A percentile compares a stretch with the other conserved stretches of the same genome.
These are phyloP conservation scores for Naematelia encephala DNA, from an alignment of 768 basidiomycete species.

Conservation along the genomic window DNA sequence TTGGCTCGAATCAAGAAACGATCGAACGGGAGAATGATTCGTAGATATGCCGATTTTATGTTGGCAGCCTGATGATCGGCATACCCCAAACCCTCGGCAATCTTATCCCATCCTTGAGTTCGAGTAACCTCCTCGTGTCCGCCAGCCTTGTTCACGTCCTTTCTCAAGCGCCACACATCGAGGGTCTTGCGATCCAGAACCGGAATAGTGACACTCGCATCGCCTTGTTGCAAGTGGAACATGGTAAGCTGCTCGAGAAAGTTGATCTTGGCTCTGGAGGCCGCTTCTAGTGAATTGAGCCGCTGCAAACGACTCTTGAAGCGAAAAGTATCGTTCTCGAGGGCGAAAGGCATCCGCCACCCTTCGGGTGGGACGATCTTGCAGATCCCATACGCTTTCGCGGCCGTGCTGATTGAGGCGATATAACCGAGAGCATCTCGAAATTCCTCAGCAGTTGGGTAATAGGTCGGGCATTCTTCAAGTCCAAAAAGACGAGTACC, in stretches of 20 bases:
- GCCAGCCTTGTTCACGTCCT: conserved; percentile 83
- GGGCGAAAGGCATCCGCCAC: conserved; percentile 95
- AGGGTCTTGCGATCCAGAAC: conserved; percentile 88
- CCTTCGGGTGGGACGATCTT: conserved; percentile 89
- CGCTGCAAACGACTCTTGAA: conserved; percentile 94
- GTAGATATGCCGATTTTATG: conserved; percentile 82
- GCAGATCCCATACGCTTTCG: conserved; percentile 79
- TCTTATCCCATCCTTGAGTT: conserved; percentile 77
- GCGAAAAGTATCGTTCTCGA: conserved; percentile 87
- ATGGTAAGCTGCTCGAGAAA: conserved; percentile 95
- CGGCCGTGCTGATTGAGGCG: conserved; percentile 62
- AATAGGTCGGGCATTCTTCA: conserved; percentile 82
- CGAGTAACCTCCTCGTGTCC: conserved; percentile 75
- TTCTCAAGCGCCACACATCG: conserved; percentile 88
- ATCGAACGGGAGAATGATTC: conserved; percentile 94
- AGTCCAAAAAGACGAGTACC: conserved; percentile 69
- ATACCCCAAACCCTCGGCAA: conserved; percentile 79
- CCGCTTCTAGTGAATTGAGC: conserved; percentile 94
- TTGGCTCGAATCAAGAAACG: conserved; percentile 70
- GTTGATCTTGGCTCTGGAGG: conserved; percentile 92
- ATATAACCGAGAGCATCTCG: conserved; percentile 92
- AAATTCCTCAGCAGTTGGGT: conserved; percentile 86
- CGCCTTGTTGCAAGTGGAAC: conserved; percentile 93
- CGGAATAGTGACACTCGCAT: conserved; percentile 83
- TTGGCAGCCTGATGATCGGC: conserved; percentile 76